Conservation (phyloP, 495 filamentous ascomycete species). For the Geopyxis carbonaria region DNA sequence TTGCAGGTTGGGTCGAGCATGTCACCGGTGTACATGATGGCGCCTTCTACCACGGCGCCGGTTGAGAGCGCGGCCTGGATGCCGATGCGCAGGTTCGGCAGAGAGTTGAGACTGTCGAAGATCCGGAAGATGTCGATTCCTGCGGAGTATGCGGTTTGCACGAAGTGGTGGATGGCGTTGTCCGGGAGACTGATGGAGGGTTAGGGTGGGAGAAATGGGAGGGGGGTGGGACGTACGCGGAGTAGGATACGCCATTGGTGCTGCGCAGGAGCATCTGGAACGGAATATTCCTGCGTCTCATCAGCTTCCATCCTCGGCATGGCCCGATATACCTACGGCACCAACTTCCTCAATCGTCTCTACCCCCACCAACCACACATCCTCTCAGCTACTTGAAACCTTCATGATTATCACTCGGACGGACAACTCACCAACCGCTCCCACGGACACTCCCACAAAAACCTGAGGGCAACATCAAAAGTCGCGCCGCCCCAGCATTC, state of each 20-base stretch:
- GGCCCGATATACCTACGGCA: too few species aligned
- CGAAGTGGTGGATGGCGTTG: constrained; percentile 97
- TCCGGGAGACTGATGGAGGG: constrained; percentile 48
- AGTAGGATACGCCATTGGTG: constrained; percentile 95
- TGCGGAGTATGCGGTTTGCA: constrained; percentile 87
- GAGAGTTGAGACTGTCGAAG: constrained; percentile 93
- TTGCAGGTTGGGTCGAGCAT: constrained; percentile 90
- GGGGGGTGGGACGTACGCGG: constrained; percentile 35
- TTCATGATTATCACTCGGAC: too few species aligned
- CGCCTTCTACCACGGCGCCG: constrained; percentile 87
- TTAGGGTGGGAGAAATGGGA: background rate
- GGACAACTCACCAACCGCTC: too few species aligned
- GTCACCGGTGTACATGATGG: constrained; percentile 70
- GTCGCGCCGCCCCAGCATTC: constrained; percentile 99
- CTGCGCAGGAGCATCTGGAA: constrained; percentile 98
- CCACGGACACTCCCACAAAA: constrained; percentile 98
- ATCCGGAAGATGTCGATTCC: constrained; percentile 98
- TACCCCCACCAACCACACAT: too few species aligned
- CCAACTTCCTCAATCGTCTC: constrained; percentile 85
- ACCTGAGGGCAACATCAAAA: constrained; percentile 96
- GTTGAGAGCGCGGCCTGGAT: constrained; percentile 93
- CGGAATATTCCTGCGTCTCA: constrained; percentile 85
- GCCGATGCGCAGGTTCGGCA: constrained; percentile 90
- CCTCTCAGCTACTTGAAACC: too few species aligned
- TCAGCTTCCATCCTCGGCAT: constrained; percentile 85